Evolutionary conservation across 257 asterid genomes (phyloP), one percentile per base, ranked within the genome.

Genomic region (Salvia rosmarinus): DNA sequence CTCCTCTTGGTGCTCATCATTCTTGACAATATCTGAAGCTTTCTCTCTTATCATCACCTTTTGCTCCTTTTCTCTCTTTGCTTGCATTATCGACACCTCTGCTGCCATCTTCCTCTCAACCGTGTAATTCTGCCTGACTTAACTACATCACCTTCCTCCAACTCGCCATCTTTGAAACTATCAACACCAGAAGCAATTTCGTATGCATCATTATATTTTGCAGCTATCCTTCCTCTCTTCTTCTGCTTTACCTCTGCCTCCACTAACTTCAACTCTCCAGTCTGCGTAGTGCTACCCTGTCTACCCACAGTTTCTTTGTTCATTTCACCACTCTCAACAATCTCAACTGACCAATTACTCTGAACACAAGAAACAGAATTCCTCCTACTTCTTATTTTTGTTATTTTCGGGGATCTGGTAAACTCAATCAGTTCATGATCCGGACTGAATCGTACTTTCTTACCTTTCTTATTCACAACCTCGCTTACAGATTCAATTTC

Each of bases 401-500:
- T 6, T 57, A 19, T 46, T 47, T 42, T 6, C 1, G 44, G 68
- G 13, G 78, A 68, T 43, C 80, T 75, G 1, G 85, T 75, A 64
- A 85, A 87, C 82, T 85, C 88, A 57, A 85, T 70, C 72, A 87
- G 5, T 72, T 87, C 88, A 67, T 79, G 72, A 0, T 81, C 87
- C 2, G 88, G 92, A 76, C 87, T 87, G 85, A 87, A 83, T 51
- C 76, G 81, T 2, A 87, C 90, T 75, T 87, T 87, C 84, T 87
- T 87, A 52, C 47, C 67, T 28, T 68, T 71, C 78, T 52, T 75
- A 75, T 52, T 16, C 72, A 35, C 47, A 60, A 39, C 59, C 46
- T 42, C 66, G 50, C 71, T 74, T 6, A 17, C 2, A 37, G 72
- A 30, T 44, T 80, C 88, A n/a, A 28, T 69, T 60, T 77, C 83